phyloP scores from a whole-genome alignment of 1,139 yeast species.

The Sugiyamaella castrensis region DNA sequence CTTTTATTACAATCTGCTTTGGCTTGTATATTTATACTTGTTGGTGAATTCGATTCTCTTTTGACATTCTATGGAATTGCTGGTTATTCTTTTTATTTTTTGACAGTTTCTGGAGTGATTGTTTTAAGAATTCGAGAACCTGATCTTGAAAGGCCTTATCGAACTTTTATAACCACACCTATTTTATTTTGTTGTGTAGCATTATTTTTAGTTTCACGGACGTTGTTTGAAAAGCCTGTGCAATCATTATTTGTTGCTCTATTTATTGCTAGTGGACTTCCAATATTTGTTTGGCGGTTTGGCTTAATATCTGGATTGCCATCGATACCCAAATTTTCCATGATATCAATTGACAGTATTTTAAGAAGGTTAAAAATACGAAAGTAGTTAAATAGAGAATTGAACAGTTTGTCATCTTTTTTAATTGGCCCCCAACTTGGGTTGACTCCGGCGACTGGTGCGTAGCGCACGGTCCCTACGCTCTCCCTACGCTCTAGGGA shows the following conservation, averaged over 20 bases:
- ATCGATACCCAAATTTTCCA: not conserved
- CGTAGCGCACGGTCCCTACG: too few relatives aligned
- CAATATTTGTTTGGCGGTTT: conserved; percentile 32
- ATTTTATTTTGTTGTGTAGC: conserved; percentile 41
- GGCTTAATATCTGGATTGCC: conserved; percentile 13
- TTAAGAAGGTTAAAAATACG: conserved; percentile 7
- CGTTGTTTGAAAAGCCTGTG: conserved; percentile 38
- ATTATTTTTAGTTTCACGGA: conserved; percentile 37
- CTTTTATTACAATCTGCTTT: conserved; percentile 35
- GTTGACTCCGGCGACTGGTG: too few relatives aligned
- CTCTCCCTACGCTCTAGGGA: too few relatives aligned
- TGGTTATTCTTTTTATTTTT: conserved; percentile 40
- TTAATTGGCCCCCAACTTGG: too few relatives aligned
- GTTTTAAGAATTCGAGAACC: conserved; percentile 39
- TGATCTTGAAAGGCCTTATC: conserved; percentile 39
- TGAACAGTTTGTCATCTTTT: too few relatives aligned
- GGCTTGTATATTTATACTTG: conserved; percentile 35
- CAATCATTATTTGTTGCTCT: conserved; percentile 32
- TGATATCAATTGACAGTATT: conserved; percentile 1
- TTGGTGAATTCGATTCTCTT: conserved; percentile 40
- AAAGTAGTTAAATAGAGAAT: not conserved
- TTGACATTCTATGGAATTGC: conserved; percentile 43
- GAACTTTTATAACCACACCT: conserved; percentile 40
- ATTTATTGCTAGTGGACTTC: conserved; percentile 37
- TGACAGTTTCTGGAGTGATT: conserved; percentile 41